These are phyloP conservation scores for Alternaria sp. DNA, from an alignment of 2,329 filamentous ascomycete genomes.

Conservation along the genomic window DNA sequence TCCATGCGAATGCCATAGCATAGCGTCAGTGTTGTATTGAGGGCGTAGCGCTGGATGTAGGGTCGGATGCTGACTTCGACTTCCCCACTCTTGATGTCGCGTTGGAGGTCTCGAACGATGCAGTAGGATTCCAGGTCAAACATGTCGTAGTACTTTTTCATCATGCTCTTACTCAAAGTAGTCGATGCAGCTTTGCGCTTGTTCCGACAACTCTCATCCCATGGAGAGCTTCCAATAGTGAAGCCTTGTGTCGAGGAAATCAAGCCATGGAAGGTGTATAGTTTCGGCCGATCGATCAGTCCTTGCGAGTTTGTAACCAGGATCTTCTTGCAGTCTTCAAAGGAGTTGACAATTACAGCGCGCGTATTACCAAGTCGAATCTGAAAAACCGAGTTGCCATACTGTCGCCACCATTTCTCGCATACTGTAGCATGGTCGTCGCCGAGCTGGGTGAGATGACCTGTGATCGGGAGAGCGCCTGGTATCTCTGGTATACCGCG, in stretches of 20 bases:
- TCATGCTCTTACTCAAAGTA: conserved; percentile 57
- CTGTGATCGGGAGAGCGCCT: conserved; percentile 59
- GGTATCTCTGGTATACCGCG: conserved; percentile 61
- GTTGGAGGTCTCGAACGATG: conserved; percentile 59
- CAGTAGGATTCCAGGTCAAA: conserved; percentile 63
- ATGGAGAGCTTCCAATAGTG: conserved; percentile 63
- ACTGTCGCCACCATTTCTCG: conserved; percentile 61
- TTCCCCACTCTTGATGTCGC: conserved; percentile 55
- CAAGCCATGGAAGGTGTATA: conserved; percentile 64
- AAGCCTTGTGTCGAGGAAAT: conserved; percentile 61
- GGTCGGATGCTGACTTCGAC: conserved; percentile 59
- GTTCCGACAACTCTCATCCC: conserved; percentile 63
- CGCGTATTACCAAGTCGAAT: conserved; percentile 64
- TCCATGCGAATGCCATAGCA: conserved; percentile 66
- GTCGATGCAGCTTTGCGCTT: conserved; percentile 62
- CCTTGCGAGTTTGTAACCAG: conserved; percentile 60
- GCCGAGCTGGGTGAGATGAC: conserved; percentile 61
- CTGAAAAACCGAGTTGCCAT: conserved; percentile 60
- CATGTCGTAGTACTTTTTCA: conserved; percentile 62
- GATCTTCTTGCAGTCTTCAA: conserved; percentile 62
- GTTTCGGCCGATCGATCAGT: conserved; percentile 60
- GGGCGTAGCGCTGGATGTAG: conserved; percentile 63
- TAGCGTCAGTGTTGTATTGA: conserved; percentile 64
- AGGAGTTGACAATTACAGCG: conserved; percentile 63
- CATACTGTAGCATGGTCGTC: conserved; percentile 64